Conservation (phyloP, 1,284 basidiomycete genomes). For the Cutaneotrichosporon sp. region DNA sequence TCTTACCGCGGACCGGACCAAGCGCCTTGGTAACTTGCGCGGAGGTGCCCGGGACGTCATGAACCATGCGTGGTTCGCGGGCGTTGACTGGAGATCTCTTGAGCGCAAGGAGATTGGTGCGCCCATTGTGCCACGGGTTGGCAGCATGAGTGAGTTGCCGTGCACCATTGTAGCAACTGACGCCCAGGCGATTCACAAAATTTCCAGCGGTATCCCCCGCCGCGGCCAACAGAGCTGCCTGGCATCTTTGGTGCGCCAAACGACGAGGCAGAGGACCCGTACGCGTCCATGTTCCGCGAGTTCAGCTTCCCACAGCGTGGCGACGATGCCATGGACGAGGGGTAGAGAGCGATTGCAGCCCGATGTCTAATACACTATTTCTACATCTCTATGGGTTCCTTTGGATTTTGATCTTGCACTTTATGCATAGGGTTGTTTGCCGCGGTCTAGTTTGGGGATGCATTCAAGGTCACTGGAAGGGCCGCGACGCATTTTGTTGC, state of each 20-base stretch:
- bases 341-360: conserved; percentile 1
- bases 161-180: not conserved
- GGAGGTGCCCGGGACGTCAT: conserved; percentile 52
- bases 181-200: conserved; percentile 48
- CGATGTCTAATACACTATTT: too few relatives aligned
- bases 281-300: conserved; percentile 39
- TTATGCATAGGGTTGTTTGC: too few relatives aligned
- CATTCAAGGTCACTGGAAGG: too few relatives aligned
- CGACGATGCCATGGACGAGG: conserved; percentile 14
- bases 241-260: conserved; percentile 45
- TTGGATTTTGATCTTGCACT: too few relatives aligned
- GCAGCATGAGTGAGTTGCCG: conserved; percentile 45
- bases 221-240: conserved; percentile 45
- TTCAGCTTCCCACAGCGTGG: conserved; percentile 29
- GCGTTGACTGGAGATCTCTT: conserved; percentile 51
- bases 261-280: conserved; percentile 37
- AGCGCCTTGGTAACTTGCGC: conserved; percentile 51
- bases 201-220: conserved; percentile 49
- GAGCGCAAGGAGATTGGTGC: conserved; percentile 50
- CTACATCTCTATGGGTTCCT: too few relatives aligned
- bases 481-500: too few relatives aligned
- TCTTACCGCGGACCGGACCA: conserved; percentile 49
- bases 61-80: conserved; percentile 51
- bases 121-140: conserved; percentile 51
- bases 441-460: too few relatives aligned